Evolutionary conservation across 2,329 filamentous ascomycete genomes (phyloP).

Genomic region (Teratosphaeria epicoccoides): DNA sequence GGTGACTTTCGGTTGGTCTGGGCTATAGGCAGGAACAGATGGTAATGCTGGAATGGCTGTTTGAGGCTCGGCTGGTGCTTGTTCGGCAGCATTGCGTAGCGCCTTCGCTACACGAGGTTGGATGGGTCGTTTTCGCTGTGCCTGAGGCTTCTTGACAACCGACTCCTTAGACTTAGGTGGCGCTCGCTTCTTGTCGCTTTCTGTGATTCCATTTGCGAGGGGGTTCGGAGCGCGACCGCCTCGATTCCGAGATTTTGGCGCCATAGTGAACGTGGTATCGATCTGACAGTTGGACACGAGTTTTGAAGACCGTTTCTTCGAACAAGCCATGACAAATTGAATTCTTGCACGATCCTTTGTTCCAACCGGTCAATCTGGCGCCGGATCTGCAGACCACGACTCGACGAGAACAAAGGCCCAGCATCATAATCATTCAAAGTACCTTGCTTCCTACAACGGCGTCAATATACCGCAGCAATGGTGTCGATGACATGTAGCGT

Average conservation of each 20-base stretch:
- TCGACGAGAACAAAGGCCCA: too few relatives aligned
- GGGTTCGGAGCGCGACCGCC: neutral
- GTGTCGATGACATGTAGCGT: too few relatives aligned
- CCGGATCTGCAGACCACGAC: too few relatives aligned
- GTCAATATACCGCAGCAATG: too few relatives aligned
- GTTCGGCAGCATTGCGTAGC: neutral
- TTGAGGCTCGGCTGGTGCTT: neutral
- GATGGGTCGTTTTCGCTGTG: neutral
- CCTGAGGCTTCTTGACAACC: neutral
- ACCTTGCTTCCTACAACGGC: too few relatives aligned
- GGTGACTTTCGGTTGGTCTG: neutral
- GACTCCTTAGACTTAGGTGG: neutral
- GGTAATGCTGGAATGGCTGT: neutral
- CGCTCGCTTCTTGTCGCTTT: neutral
- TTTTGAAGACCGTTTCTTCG: neutral
- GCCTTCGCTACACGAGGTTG: neutral
- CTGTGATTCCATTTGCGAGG: neutral
- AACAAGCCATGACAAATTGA: neutral
- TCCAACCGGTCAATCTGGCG: too few relatives aligned
- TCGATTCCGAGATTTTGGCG: neutral
- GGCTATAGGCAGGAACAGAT: neutral
- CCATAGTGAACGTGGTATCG: neutral
- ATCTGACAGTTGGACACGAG: neutral
- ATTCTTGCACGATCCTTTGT: too few relatives aligned
- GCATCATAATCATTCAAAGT: too few relatives aligned